Percentiles rank a stretch among this genome's conserved stretches.
Evolutionary conservation across 306 rosid genomes (phyloP).

Genomic region (Quercus berberidifolia): DNA sequence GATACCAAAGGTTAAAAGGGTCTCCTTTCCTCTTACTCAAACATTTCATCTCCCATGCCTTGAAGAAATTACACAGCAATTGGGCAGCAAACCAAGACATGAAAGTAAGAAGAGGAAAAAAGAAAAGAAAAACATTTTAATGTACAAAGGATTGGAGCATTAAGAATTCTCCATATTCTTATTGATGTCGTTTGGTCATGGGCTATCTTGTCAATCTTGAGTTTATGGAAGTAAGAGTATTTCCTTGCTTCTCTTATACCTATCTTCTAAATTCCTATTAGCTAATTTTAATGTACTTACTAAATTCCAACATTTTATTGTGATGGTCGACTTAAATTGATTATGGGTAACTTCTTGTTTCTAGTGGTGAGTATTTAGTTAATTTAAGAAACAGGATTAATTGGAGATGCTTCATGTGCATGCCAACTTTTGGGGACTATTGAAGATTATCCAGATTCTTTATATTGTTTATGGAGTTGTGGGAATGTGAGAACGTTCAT

Average conservation of each 20-base stretch:
- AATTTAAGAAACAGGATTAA: background rate
- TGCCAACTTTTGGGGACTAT: background rate
- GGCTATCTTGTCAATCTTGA: too few species aligned
- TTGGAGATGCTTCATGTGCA: conserved; percentile 1
- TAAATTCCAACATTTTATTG: background rate
- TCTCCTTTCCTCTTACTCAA: too few species aligned
- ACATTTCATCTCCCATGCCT: background rate
- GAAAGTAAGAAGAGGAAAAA: too few species aligned
- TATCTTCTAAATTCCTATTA: too few species aligned
- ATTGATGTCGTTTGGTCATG: too few species aligned
- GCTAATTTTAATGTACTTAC: too few species aligned
- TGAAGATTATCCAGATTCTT: background rate
- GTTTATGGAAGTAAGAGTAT: too few species aligned
- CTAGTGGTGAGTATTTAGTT: background rate
- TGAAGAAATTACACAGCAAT: conserved; percentile 25
- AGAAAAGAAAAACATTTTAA: too few species aligned
- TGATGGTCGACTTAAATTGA: background rate
- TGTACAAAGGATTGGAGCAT: too few species aligned
- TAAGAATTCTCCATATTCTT: too few species aligned
- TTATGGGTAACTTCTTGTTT: background rate
- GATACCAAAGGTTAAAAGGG: background rate
- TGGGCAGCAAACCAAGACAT: background rate
- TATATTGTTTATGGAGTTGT: conserved; percentile 8
- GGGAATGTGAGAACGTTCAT: background rate
- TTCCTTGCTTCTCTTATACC: too few species aligned